Conservation (phyloP, 2,329 filamentous ascomycete genomes). For the Diplodia intermedia region DNA sequence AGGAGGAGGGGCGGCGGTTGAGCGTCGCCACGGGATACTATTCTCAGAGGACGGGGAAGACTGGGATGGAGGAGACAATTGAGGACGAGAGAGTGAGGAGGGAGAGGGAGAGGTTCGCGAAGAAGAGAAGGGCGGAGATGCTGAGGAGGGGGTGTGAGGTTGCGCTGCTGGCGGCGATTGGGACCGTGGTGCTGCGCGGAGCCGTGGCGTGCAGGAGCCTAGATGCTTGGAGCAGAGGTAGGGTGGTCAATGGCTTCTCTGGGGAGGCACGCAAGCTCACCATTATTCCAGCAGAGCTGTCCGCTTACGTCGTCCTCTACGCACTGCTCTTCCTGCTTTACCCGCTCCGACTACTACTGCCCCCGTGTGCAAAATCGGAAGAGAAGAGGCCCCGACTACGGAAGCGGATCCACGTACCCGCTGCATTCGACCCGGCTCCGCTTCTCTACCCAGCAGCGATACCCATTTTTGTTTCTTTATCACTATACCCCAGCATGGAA, state of each 20-base stretch:
- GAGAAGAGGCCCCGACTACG: constrained; percentile 37
- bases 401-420: constrained; percentile 67
- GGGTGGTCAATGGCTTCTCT: constrained; percentile 31
- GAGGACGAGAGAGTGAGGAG: constrained; percentile 48
- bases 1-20: constrained; percentile 53
- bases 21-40: constrained; percentile 42
- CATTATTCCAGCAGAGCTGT: constrained; percentile 46
- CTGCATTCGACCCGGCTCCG: constrained; percentile 87
- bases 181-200: constrained; percentile 54
- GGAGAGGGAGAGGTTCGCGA: constrained; percentile 73
- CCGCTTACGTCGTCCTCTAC: constrained; percentile 48
- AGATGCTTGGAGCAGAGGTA: constrained; percentile 52
- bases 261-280: constrained; percentile 37
- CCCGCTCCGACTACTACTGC: constrained; percentile 47
- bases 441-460: constrained; percentile 84
- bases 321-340: constrained; percentile 45
- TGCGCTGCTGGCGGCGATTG: constrained; percentile 60
- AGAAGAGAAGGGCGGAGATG: constrained; percentile 87
- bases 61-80: constrained; percentile 28
- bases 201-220: constrained; percentile 40
- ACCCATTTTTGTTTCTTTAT: constrained; percentile 77
- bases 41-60: constrained; percentile 39
- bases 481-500: constrained; percentile 69
- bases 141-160: constrained; percentile 69
- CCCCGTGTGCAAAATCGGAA: background rate